Base-by-base conservation (phyloP, 2,329 filamentous ascomycete genomes). In the Penicillium sp. region DNA sequence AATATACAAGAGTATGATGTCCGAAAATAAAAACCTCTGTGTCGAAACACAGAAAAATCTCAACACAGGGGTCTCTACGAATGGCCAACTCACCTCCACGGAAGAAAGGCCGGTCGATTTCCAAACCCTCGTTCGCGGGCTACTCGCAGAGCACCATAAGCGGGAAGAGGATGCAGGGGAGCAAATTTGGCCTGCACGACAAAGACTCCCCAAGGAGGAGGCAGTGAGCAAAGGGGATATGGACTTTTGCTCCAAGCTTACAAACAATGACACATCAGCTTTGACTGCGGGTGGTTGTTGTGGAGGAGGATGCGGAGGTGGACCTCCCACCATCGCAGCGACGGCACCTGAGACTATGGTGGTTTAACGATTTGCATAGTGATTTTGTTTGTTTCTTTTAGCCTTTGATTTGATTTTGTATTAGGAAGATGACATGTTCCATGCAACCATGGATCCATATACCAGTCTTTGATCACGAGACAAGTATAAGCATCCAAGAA, bases 21-120 rank as follows among this genome's bases (percentile, higher is more conserved):
- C 79, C 1, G 85, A 88, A 68, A 84, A 87, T 74, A 87, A 87
- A 65, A 75, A 80, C 19, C 79, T 87, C n/a, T 87, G 84, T 72
- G 73, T 78, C 56, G 76, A 76, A 5, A 79, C 82, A 0, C 85
- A 88, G 67, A 78, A 78, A 68, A 87, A 86, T 68, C 75, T 88
- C 59, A 82, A 82, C 68, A 75, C 79, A 0, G 84, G 84, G 3
- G 78, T 85, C 36, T 87, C 85, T 60, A 73, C 84, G 65, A 86
- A 84, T 65, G 84, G 84, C 47, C 80, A 86, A 69, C 71, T 86
- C 68, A 84, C 87, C 66, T 82, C 85, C 0, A 77, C 82, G 73
- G 84, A 87, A 66, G 81, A 83, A 66, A 80, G 81, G 0, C 79
- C 82, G 0, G 71, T 85, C 1, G 80, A 79, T 70, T 84, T 85